Evolutionary conservation across 1,284 basidiomycete species (phyloP).

Genomic region (Irpex sp.): DNA sequence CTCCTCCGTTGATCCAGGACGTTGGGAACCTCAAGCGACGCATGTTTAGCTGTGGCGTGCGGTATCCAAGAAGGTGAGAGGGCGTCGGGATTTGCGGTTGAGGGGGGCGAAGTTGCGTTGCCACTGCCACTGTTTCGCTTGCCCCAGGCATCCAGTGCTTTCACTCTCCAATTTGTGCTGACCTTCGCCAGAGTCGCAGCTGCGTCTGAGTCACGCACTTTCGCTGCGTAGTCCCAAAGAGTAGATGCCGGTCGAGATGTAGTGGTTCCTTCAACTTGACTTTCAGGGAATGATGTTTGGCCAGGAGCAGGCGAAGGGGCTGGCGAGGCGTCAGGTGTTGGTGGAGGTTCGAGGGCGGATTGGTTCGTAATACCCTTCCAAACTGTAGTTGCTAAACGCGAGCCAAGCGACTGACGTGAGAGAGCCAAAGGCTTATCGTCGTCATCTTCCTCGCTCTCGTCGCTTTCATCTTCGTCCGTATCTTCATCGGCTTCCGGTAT

Average conservation of each 20-base stretch:
- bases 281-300: slow-evolving; percentile 5
- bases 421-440: slow-evolving; percentile 24
- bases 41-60: slow-evolving; percentile 10
- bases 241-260: slow-evolving; percentile 24
- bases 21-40: slow-evolving; percentile 16
- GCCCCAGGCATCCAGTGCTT: slow-evolving; percentile 39
- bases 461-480: slow-evolving; percentile 29
- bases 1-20: slow-evolving; percentile 27
- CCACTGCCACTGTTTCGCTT: slow-evolving; percentile 19
- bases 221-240: slow-evolving; percentile 70
- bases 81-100: slow-evolving; percentile 14
- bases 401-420: slow-evolving; percentile 28
- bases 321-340: slow-evolving; percentile 21
- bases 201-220: slow-evolving; percentile 68
- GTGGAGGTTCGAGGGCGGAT: slow-evolving; percentile 61
- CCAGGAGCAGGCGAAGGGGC: slow-evolving; percentile 13
- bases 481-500: not conserved
- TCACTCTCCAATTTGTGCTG: slow-evolving; percentile 71
- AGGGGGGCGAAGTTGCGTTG: slow-evolving; percentile 2
- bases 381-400: slow-evolving; percentile 55
- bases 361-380: slow-evolving; percentile 77
- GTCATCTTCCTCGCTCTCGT: slow-evolving; percentile 25
- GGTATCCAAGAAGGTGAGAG: slow-evolving; percentile 11
- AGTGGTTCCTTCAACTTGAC: not conserved
- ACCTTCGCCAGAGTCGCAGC: slow-evolving; percentile 66